Percentiles rank a stretch among this genome's conserved stretches.
Evolutionary conservation across 164 flowering plant species (phyloP).

Genomic region (Berberis vulgaris): DNA sequence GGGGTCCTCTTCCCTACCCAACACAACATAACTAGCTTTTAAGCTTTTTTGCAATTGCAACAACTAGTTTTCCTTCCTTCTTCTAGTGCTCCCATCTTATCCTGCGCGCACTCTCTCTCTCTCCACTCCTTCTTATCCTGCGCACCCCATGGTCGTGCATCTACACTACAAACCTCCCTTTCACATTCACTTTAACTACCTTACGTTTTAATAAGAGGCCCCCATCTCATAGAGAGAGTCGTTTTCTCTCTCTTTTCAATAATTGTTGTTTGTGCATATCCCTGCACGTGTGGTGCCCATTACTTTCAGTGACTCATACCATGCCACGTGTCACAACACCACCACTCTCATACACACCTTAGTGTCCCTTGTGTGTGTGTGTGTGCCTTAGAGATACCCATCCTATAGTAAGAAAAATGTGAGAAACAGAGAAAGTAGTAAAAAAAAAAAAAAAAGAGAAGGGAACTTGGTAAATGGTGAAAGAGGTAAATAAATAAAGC

Average conservation of each 20-base stretch:
- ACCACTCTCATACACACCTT: slow-evolving; percentile 8
- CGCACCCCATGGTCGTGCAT: not conserved
- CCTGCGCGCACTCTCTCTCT: too few relatives aligned
- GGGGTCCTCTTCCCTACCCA: too few relatives aligned
- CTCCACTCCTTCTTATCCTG: too few relatives aligned
- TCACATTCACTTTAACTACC: not conserved
- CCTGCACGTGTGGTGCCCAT: slow-evolving; percentile 32
- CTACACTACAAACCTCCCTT: not conserved
- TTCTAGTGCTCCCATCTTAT: too few relatives aligned
- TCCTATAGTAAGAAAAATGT: not conserved
- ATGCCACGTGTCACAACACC: not conserved
- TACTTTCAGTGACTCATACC: not conserved
- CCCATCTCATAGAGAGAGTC: not conserved
- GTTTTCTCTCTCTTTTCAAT: slow-evolving; percentile 11
- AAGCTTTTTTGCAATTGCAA: too few relatives aligned
- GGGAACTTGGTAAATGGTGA: too few relatives aligned
- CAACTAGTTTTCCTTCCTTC: too few relatives aligned
- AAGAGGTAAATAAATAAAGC: too few relatives aligned
- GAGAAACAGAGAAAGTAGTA: too few relatives aligned
- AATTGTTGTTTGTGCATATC: slow-evolving; percentile 16
- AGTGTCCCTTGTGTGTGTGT: not conserved
- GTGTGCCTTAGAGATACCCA: not conserved
- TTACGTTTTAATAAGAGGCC: not conserved
- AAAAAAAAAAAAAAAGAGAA: too few relatives aligned
- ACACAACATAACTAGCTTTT: too few relatives aligned